These are phyloP conservation scores for Ustilago cynodontis DNA, from an alignment of 1,284 basidiomycete species.

Conservation along the genomic window DNA sequence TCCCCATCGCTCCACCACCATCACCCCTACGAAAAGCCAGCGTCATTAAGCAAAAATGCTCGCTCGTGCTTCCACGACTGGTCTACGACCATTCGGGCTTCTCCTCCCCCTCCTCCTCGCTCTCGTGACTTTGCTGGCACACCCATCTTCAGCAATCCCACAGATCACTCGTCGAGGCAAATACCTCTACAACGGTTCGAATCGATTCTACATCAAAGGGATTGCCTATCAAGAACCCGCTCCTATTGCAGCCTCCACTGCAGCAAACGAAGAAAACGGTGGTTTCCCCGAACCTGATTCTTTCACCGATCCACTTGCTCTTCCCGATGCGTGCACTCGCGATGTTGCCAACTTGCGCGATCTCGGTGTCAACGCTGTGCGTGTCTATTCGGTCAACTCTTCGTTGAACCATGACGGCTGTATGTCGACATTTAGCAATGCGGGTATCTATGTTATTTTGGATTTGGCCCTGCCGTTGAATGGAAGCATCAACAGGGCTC, in stretches of 20 bases:
- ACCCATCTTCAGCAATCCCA: constrained; percentile 28
- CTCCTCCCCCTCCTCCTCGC: constrained; percentile 19
- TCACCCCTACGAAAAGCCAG: neutral
- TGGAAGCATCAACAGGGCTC: constrained; percentile 83
- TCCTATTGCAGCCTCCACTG: constrained; percentile 71
- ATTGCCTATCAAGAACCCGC: constrained; percentile 91
- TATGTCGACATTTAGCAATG: constrained; percentile 81
- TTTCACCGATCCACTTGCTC: constrained; percentile 79
- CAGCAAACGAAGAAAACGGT: constrained; percentile 72
- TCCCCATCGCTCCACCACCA: neutral
- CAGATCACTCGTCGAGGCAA: constrained; percentile 74
- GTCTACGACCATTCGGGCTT: constrained; percentile 6
- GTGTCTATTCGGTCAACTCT: constrained; percentile 79
- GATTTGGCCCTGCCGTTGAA: constrained; percentile 86
- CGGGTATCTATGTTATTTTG: constrained; percentile 91
- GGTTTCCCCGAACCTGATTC: constrained; percentile 79
- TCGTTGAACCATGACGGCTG: constrained; percentile 85
- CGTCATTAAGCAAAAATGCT: constrained; percentile 8
- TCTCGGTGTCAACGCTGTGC: constrained; percentile 75
- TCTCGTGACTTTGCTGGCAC: constrained; percentile 6
- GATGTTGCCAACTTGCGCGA: constrained; percentile 81
- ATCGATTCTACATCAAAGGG: constrained; percentile 89
- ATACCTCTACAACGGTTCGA: constrained; percentile 81
- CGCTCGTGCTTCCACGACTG: neutral
- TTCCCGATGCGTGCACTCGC: constrained; percentile 78